Conservation (phyloP, 768 basidiomycete genomes). For the Mycena chlorophos region DNA sequence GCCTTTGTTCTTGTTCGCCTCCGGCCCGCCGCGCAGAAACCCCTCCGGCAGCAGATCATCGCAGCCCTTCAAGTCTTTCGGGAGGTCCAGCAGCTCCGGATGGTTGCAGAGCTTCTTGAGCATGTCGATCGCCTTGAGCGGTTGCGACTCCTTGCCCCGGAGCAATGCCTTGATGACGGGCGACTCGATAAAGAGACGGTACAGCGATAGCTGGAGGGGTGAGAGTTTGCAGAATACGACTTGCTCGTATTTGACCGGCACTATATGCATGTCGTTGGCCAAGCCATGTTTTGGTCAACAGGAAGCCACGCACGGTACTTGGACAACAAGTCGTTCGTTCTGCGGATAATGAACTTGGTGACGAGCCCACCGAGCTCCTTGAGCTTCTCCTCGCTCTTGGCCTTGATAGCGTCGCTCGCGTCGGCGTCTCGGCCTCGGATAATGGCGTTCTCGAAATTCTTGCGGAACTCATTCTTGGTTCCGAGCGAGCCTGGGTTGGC, state of each 20-base stretch:
- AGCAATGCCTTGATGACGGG: conserved; percentile 90
- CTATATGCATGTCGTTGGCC: conserved; percentile 41
- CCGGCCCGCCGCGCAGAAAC: conserved; percentile 56
- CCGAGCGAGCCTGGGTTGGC: conserved; percentile 91
- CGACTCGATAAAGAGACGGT: conserved; percentile 87
- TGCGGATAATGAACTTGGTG: conserved; percentile 90
- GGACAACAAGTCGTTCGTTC: conserved; percentile 91
- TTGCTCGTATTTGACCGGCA: conserved; percentile 98
- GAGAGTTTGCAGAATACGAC: conserved; percentile 92
- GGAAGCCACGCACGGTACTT: conserved; percentile 75
- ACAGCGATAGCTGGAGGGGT: conserved; percentile 79
- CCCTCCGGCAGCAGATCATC: conserved; percentile 80
- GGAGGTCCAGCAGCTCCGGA: conserved; percentile 85
- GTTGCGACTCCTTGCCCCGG: conserved; percentile 85
- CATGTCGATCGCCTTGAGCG: conserved; percentile 94
- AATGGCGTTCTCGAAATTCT: conserved; percentile 92
- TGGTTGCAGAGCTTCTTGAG: conserved; percentile 96
- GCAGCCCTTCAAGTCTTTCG: conserved; percentile 79
- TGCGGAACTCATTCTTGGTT: conserved; percentile 85
- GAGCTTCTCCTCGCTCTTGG: conserved; percentile 83
- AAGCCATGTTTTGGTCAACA: conserved; percentile 5
- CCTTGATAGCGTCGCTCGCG: conserved; percentile 76
- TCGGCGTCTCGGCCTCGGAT: conserved; percentile 88
- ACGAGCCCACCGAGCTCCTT: conserved; percentile 88
- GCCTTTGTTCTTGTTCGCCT: conserved; percentile 40